These are phyloP conservation scores for Taphrina confusa DNA, from an alignment of 1,139 yeast genomes.

Conservation along the genomic window DNA sequence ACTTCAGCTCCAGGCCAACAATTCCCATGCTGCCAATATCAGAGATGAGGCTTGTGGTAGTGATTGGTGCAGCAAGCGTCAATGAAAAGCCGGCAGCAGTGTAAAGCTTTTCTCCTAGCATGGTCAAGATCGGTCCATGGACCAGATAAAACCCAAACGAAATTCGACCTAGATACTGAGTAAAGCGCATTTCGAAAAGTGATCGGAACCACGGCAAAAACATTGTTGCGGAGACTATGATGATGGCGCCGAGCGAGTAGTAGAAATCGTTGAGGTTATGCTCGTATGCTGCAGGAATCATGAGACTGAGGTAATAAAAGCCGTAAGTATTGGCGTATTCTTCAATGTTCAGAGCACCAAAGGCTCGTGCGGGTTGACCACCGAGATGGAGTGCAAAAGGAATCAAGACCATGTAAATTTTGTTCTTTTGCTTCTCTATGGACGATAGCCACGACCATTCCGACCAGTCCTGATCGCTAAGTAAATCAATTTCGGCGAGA, in stretches of 20 bases:
- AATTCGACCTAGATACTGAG: slow-evolving; percentile 26
- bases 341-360: slow-evolving; percentile 4
- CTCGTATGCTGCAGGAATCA: slow-evolving; percentile 6
- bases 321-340: slow-evolving; percentile 7
- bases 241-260: slow-evolving; percentile 18
- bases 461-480: slow-evolving; percentile 7
- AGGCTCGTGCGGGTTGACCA: slow-evolving; percentile 18
- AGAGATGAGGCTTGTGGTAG: slow-evolving; percentile 2
- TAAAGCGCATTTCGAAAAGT: slow-evolving; percentile 12
- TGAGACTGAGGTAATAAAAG: background rate
- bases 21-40: slow-evolving; percentile 7
- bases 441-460: slow-evolving; percentile 9
- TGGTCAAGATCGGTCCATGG: slow-evolving; percentile 24
- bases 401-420: background rate
- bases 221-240: slow-evolving; percentile 18
- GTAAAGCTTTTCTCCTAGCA: slow-evolving; percentile 22
- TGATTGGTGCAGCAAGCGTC: background rate
- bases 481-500: slow-evolving; percentile 26
- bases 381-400: slow-evolving; percentile 17
- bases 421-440: slow-evolving; percentile 1
- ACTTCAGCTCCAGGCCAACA: slow-evolving; percentile 25
- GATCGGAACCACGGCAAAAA: background rate
- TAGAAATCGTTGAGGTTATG: slow-evolving; percentile 17
- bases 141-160: slow-evolving; percentile 29
- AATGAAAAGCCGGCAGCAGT: slow-evolving; percentile 16